Conservation (phyloP, 2,329 filamentous ascomycete genomes). For the Monilinia vaccinii-corymbosi region DNA sequence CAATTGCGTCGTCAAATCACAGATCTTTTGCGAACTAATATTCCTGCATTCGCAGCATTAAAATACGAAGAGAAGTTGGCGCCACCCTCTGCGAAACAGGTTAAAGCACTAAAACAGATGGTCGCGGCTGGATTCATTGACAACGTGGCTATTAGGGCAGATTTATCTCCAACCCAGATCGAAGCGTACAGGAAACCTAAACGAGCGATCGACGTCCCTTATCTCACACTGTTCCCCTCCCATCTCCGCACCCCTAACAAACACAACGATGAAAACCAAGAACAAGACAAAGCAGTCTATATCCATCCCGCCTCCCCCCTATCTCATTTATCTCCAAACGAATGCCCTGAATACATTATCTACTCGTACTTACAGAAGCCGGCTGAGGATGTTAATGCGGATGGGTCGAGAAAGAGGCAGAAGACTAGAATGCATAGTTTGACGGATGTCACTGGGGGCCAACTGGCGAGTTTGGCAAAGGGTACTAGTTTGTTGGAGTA, state of each 20-base stretch:
- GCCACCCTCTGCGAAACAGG: conserved; percentile 54
- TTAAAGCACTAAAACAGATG: conserved; percentile 81
- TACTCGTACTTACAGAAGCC: conserved; percentile 74
- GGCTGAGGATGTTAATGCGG: conserved; percentile 37
- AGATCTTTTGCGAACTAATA: conserved; percentile 67
- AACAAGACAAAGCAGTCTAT: conserved; percentile 58
- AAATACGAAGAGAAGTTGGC: conserved; percentile 47
- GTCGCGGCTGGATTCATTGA: conserved; percentile 89
- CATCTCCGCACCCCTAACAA: conserved; percentile 29
- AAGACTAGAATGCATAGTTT: conserved; percentile 85
- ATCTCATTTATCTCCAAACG: conserved; percentile 55
- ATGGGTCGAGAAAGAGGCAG: conserved; percentile 42
- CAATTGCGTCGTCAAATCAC: conserved; percentile 79
- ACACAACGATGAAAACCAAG: conserved; percentile 29
- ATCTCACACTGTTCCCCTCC: conserved; percentile 73
- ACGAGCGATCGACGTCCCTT: conserved; percentile 87
- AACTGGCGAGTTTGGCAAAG: conserved; percentile 70
- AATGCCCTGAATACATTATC: conserved; percentile 79
- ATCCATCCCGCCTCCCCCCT: conserved; percentile 81
- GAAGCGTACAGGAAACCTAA: conserved; percentile 60
- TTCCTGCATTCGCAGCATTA: conserved; percentile 53
- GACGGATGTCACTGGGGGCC: conserved; percentile 65
- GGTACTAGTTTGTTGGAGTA: conserved; percentile 77
- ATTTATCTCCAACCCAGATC: conserved; percentile 67
- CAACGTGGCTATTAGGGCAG: conserved; percentile 84